Conservation (phyloP, 495 filamentous ascomycete genomes). For the Hypoxylon crocopeplum region DNA sequence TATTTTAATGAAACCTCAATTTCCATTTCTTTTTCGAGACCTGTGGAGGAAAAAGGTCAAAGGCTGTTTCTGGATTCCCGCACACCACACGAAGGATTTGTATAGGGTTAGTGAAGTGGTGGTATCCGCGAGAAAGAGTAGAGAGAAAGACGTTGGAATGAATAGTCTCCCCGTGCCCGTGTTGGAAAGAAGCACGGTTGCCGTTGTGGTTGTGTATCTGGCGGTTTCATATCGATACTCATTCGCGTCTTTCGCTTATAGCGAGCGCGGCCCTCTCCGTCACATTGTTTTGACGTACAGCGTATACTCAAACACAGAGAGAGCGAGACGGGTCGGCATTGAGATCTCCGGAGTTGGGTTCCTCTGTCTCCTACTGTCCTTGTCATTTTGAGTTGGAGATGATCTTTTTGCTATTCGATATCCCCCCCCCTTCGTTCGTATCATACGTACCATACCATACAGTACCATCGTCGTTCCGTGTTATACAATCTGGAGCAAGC, state of each 20-base stretch:
- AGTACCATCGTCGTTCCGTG: constrained; percentile 38
- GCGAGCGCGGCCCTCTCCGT: constrained; percentile 31
- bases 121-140: constrained; percentile 11
- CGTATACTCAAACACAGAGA: constrained; percentile 13
- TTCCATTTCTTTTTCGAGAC: constrained; percentile 31
- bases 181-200: constrained; percentile 13
- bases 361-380: constrained; percentile 31
- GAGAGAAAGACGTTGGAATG: constrained; percentile 21
- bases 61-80: constrained; percentile 26
- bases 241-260: constrained; percentile 38
- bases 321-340: constrained; percentile 20
- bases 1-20: constrained; percentile 39
- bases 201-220: constrained; percentile 28
- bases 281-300: constrained; percentile 31
- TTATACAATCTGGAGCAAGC: constrained; percentile 32
- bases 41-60: constrained; percentile 29
- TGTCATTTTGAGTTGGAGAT: constrained; percentile 29
- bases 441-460: constrained; percentile 35
- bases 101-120: constrained; percentile 18
- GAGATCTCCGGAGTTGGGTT: constrained; percentile 38
- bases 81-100: constrained; percentile 15
- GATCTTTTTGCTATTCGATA: constrained; percentile 33
- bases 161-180: constrained; percentile 14
- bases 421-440: constrained; percentile 41
- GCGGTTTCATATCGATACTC: constrained; percentile 35